Evolutionary conservation across 176 grass and related monocot genomes (phyloP), one percentile per base, ranked within the genome.

Genomic region (Chrysopogon serrulatus): DNA sequence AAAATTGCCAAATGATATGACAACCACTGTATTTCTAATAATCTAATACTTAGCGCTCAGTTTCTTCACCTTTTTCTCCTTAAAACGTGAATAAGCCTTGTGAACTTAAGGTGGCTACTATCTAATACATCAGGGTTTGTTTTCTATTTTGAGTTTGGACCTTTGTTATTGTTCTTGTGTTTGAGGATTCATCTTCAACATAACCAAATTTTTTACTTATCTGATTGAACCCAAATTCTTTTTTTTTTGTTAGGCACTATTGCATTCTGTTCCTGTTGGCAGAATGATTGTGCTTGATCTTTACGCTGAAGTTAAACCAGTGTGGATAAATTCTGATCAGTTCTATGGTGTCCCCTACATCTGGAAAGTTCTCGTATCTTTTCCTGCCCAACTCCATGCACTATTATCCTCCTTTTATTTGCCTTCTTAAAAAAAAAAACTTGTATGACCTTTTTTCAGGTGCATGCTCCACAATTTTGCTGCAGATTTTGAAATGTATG

Each of bases 381-480:
- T 41, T 65, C 65, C n/a, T 24, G 47, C 8, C n/a, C 17, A 65
- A 63, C 24, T 56, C 54, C 31, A 73, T 81, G 35, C 79, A 30
- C 66, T 68, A 21, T 53, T 87, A 18, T 68, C 57, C 49, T 23
- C 1, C 16, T 41, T 74, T 70, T 45, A 2, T 71, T 71, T 44
- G 19, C 70, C 21, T 35, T 45, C n/a, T n/a, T n/a, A n/a, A n/a
- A n/a, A 61, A 71, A 42, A 88, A 27, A 21, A 84, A 72, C 48
- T 31, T 28, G 15, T 79, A 5, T 13, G 19, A 24, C 74, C 56
- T 1, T 83, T 81, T 86, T 26, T 87, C 89, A 94, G 94, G 94
- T 97, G 94, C 89, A 97, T 97, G 91, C 79, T 97, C 78, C 94
- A 97, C 75, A 97, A 97, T 82, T 97, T 97, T 73, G 91, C 91